Evolutionary conservation across 306 rosid genomes (phyloP).

Genomic region (Betula pendula): DNA sequence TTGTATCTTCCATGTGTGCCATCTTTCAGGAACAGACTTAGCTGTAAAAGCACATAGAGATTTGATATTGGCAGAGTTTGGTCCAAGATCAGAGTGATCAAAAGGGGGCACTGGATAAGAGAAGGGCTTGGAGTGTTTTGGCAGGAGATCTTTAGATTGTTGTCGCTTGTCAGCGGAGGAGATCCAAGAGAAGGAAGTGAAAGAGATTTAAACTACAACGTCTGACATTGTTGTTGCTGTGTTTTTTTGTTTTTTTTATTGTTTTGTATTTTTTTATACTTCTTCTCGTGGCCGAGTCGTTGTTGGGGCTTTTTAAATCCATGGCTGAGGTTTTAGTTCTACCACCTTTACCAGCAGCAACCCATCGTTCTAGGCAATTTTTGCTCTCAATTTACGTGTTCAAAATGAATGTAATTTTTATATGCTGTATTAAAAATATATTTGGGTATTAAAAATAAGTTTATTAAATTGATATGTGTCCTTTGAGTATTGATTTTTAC

Average conservation of each 20-base stretch:
- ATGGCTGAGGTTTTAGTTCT: constrained; percentile 60
- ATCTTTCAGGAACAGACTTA: constrained; percentile 61
- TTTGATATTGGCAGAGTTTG: constrained; percentile 63
- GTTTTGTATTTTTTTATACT: constrained; percentile 34
- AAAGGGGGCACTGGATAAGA: constrained; percentile 59
- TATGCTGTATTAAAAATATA: no score
- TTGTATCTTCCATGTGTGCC: constrained; percentile 46
- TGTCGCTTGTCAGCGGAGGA: constrained; percentile 63
- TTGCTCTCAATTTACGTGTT: background rate
- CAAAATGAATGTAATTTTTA: no score
- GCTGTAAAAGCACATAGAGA: constrained; percentile 73
- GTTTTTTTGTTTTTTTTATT: constrained; percentile 37
- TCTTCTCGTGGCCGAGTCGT: constrained; percentile 41
- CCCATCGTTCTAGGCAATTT: constrained; percentile 46
- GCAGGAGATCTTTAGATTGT: constrained; percentile 56
- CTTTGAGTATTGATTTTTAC: no score
- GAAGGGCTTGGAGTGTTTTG: constrained; percentile 56
- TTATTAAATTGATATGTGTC: no score
- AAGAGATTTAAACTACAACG: constrained; percentile 56
- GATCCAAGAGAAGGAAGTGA: constrained; percentile 67
- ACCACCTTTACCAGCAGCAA: constrained; percentile 37
- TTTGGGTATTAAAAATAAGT: no score
- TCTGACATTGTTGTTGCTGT: constrained; percentile 67
- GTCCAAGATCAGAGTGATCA: constrained; percentile 57
- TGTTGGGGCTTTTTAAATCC: constrained; percentile 29